Evolutionary conservation across 768 basidiomycete species (phyloP), one percentile per base, ranked within the genome.

Genomic region (Calocera cornea): DNA sequence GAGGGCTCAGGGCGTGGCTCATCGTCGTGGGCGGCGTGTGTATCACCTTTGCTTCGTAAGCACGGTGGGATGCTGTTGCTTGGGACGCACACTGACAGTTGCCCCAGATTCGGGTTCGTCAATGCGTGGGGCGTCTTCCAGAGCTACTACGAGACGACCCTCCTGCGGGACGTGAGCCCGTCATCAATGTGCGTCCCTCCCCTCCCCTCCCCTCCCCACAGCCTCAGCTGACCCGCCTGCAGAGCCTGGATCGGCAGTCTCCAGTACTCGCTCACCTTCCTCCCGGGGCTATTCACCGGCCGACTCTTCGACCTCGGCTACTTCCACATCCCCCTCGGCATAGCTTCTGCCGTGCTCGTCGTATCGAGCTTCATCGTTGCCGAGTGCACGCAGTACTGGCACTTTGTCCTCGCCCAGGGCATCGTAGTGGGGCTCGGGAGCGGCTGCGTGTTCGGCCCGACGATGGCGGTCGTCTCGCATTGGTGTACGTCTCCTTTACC

Each of bases 301-400:
- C 72, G 71, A 14, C 71, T 73, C 16, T 73, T 73, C 69, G 72
- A 73, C 64, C 66, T 70, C 0, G 72, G 72, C n/a, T 73, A 73
- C 49, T 71, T 73, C 60, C 68, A 69, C 33, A 64, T 67, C 1
- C 68, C 72, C 11, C 33, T 71, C 36, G 68, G 34, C 11, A 31
- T 65, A 54, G 70, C 71, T 12, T 71, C 71, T 22, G 65, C 24
- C 2, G 24, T 73, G 36, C 72, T 72, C 64, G 71, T 72, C 70
- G 67, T 73, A n/a, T 70, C 65, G 17, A 60, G 70, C 2, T 69
- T 73, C 67, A 66, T 73, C 66, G 68, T 71, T 27, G 68, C 68
- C 22, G 66, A 72, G 7, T 34, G 68, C 17, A 68, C 44, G 14
- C 40, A 64, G 33, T 73, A 73, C 68, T 74, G 70, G 38, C 71